phyloP scores from a whole-genome alignment of 495 filamentous ascomycete species.

The Aspergillus kassunensis region DNA sequence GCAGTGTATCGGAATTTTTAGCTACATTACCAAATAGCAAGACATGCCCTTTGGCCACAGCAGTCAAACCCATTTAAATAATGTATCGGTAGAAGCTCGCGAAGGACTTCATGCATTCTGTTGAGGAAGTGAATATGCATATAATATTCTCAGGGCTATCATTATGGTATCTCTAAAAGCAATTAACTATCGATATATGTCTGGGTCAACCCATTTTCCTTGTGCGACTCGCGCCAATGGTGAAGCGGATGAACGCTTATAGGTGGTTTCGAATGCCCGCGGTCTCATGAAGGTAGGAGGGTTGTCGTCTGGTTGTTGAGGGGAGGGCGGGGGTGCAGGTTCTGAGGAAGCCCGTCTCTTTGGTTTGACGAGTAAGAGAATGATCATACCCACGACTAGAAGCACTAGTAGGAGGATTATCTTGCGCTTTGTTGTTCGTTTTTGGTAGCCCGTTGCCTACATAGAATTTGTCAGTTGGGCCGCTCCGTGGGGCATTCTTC shows the following conservation, averaged over 20 bases:
- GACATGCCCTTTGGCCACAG: too few species aligned
- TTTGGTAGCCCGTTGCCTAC: conserved; percentile 80
- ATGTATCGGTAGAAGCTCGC: too few species aligned
- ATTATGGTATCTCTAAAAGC: conserved; percentile 17
- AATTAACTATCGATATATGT: conserved; percentile 34
- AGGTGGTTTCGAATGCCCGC: conserved; percentile 13
- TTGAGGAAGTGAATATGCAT: not conserved
- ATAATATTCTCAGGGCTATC: conserved; percentile 9
- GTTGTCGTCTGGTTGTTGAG: conserved; percentile 13
- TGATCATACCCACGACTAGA: conserved; percentile 79
- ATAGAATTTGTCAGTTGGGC: conserved; percentile 4
- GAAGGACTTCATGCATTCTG: too few species aligned
- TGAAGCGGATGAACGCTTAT: conserved; percentile 11
- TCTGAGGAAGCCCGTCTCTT: conserved; percentile 45
- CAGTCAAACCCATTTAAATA: too few species aligned
- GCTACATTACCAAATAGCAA: too few species aligned
- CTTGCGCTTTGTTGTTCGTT: conserved; percentile 82
- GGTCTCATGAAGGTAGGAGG: not conserved
- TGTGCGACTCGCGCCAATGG: conserved; percentile 23
- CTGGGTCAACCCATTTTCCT: conserved; percentile 39
- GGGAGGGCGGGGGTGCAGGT: conserved; percentile 20
- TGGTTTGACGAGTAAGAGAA: conserved; percentile 81
- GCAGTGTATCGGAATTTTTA: too few species aligned
- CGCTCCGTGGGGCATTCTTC: not conserved
- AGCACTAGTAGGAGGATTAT: conserved; percentile 82